Percentiles rank a stretch among this genome's conserved stretches.
Evolutionary conservation across 352 stramenopile species (phyloP).

Genomic region (Phytophthora tentaculata): DNA sequence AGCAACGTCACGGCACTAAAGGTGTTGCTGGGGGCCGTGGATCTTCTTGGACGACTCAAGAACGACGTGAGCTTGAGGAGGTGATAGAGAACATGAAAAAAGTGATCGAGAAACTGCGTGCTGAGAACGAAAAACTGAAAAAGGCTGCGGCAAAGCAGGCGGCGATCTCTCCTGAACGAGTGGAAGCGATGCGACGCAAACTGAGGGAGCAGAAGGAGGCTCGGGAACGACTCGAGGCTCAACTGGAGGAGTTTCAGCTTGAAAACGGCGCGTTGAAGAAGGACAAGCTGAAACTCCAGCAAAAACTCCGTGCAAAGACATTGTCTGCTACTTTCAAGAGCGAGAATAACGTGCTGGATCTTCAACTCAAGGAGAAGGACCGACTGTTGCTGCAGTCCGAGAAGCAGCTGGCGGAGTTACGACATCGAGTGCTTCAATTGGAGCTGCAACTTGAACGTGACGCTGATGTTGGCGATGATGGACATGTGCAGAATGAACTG

Average conservation of each 20-base stretch:
- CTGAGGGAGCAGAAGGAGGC: conserved; percentile 57
- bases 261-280: conserved; percentile 55
- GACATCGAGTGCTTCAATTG: conserved; percentile 30
- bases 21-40: conserved; percentile 8
- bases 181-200: conserved; percentile 51
- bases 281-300: conserved; percentile 71
- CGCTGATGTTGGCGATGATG: conserved; percentile 5
- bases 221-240: conserved; percentile 41
- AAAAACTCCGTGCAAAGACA: conserved; percentile 61
- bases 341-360: conserved; percentile 16
- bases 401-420: conserved; percentile 24
- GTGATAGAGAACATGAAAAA: conserved; percentile 87
- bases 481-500: conserved; percentile 9
- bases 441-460: conserved; percentile 29
- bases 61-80: conserved; percentile 71
- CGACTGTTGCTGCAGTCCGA: conserved; percentile 24
- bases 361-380: conserved; percentile 38
- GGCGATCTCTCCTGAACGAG: conserved; percentile 43
- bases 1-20: conserved; percentile 14
- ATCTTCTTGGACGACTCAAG: conserved; percentile 31
- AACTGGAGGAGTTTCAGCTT: conserved; percentile 49
- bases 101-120: conserved; percentile 79
- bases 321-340: conserved; percentile 27
- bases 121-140: conserved; percentile 73
- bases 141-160: conserved; percentile 36